These are phyloP conservation scores for Noccaea caerulescens DNA, from an alignment of 345 rosid genomes.

Conservation along the genomic window DNA sequence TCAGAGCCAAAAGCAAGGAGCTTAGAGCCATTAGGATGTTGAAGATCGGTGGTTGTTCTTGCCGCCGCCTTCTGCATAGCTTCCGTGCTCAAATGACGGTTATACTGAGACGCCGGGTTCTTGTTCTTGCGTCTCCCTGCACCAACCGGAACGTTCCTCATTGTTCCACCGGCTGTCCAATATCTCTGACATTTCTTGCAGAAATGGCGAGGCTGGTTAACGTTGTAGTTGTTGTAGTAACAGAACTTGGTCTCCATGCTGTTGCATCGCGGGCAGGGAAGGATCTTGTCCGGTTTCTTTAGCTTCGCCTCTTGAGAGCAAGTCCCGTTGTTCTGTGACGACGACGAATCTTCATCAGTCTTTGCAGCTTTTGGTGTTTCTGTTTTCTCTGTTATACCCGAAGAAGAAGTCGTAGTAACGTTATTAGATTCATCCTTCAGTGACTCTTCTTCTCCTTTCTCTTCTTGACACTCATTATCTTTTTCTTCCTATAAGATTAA, in stretches of 20 bases:
- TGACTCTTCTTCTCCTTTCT: constrained; percentile 48
- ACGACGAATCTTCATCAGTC: constrained; percentile 51
- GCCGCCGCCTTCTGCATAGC: constrained; percentile 54
- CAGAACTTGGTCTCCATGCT: constrained; percentile 96
- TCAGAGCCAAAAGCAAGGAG: constrained; percentile 82
- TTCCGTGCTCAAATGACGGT: constrained; percentile 64
- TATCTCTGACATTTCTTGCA: constrained; percentile 96
- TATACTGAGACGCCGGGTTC: constrained; percentile 68
- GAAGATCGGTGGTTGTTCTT: constrained; percentile 49
- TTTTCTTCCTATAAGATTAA: constrained; percentile 43
- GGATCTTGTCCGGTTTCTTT: constrained; percentile 84
- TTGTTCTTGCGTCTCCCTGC: constrained; percentile 96
- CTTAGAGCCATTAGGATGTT: constrained; percentile 59
- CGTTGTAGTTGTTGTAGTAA: constrained; percentile 92
- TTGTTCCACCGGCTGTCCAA: constrained; percentile 98
- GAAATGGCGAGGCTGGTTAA: constrained; percentile 92
- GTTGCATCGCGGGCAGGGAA: constrained; percentile 92
- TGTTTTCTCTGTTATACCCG: constrained; percentile 37
- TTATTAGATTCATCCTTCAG: constrained; percentile 28
- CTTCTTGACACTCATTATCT: constrained; percentile 42
- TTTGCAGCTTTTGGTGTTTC: constrained; percentile 40
- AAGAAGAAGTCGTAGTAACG: constrained; percentile 25
- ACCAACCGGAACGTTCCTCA: constrained; percentile 95
- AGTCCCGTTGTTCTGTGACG: constrained; percentile 50
- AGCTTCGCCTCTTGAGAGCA: constrained; percentile 60